Evolutionary conservation across 306 rosid species (phyloP), one percentile per base, ranked within the genome.

Genomic region (Acacia crassicarpa): DNA sequence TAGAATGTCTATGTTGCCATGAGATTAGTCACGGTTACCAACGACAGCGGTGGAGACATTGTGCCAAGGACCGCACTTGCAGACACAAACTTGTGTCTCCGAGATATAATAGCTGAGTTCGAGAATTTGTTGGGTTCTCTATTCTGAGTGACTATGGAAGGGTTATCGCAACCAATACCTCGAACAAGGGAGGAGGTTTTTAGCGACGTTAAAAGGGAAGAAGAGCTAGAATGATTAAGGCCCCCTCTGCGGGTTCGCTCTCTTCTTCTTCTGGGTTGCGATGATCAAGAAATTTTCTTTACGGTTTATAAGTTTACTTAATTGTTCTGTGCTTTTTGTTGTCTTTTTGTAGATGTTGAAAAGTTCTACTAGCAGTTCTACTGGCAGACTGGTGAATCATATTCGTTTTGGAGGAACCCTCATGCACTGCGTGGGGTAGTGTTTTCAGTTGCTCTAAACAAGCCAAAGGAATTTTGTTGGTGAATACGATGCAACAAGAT

Each of bases 161-260:
- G 86, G n/a, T 81, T 89, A 83, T 91, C 97, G 84, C 98, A 93
- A 81, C 94, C 95, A 27, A 83, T 90, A 61, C 97, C 99, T n/a
- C 87, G 98, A 80, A 93, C 97, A 32, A 97, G 93, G 45, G 99
- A 96, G 20, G 99, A 96, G 80, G 99, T 96, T 85, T 96, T 93
- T 91, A 88, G 87, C 84, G 99, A 96, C 89, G 93, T 86, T 67
- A n/a, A n/a, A 96, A 88, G 89, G 99, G 99, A 53, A 88, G 99
- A 78, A 93, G 99, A 59, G 83, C 92, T 30, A 98, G 92, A 68
- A 89, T 96, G 89, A 93, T 96, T 79, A 96, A 91, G 74, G 87
- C 85, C 38, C 90, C n/a, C n/a, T n/a, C n/a, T n/a, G n/a, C n/a
- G 16, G 90, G 90, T 87, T 10, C 22, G 25, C 66, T 6, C 35